These are phyloP conservation scores for Boletus rufocinnamomeus DNA, from an alignment of 768 basidiomycete species.

Conservation along the genomic window DNA sequence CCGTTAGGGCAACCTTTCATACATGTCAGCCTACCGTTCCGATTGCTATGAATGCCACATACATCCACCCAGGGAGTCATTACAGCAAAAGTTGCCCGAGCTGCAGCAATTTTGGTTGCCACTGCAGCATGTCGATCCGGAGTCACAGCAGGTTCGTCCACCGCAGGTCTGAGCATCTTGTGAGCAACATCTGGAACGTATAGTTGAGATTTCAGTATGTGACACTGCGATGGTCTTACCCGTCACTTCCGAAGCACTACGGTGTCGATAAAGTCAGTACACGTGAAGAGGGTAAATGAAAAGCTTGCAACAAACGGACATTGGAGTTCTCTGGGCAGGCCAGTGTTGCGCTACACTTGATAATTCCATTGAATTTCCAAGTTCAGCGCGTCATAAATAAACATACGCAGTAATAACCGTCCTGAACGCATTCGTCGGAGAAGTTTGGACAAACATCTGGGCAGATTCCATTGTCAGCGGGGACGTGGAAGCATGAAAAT, in stretches of 20 bases:
- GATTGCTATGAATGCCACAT: neutral
- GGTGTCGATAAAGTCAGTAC: constrained; percentile 1
- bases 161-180: constrained; percentile 13
- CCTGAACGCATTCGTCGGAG: constrained; percentile 18
- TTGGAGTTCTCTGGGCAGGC: constrained; percentile 21
- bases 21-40: neutral
- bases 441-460: constrained; percentile 25
- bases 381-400: no score
- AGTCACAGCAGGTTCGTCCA: constrained; percentile 11
- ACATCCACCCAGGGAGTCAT: constrained; percentile 27
- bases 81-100: constrained; percentile 20
- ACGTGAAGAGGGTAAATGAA: neutral
- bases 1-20: constrained; percentile 23
- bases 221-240: constrained; percentile 3
- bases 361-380: neutral
- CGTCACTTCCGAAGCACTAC: constrained; percentile 13
- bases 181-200: constrained; percentile 22
- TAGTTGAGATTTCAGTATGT: neutral
- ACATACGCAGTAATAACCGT: constrained; percentile 26
- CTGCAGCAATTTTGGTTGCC: constrained; percentile 13
- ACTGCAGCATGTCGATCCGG: constrained; percentile 17
- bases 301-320: constrained; percentile 9
- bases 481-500: neutral
- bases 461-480: neutral
- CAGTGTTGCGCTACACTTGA: constrained; percentile 11